These are phyloP conservation scores for Thamnidium elegans DNA, from an alignment of 192 early-diverging fungal genomes.

Conservation along the genomic window DNA sequence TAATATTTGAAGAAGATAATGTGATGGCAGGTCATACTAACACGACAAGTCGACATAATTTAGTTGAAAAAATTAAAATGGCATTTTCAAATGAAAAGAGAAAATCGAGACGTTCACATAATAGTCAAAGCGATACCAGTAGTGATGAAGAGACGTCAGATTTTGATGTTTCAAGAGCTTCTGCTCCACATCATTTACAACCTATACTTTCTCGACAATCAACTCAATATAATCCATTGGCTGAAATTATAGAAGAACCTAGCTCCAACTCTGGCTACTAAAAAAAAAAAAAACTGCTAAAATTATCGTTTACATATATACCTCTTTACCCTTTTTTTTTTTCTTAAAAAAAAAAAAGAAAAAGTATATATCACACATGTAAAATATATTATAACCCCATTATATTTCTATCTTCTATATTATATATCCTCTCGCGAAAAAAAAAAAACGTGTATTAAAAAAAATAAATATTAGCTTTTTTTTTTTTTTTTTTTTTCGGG, in stretches of 20 bases:
- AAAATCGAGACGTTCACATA: conserved; percentile 11
- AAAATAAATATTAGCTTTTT: no score
- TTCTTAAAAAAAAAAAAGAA: background rate
- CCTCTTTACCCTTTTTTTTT: background rate
- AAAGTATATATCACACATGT: background rate
- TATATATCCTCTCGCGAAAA: no score
- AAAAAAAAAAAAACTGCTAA: background rate
- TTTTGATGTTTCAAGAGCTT: no score
- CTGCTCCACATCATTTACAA: background rate
- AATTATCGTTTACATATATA: background rate
- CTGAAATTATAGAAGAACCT: conserved; percentile 24
- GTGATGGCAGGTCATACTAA: background rate
- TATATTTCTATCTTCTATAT: no score
- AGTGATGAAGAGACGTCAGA: no score
- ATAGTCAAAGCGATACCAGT: background rate
- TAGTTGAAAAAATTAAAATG: conserved; percentile 29
- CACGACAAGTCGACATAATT: conserved; percentile 5
- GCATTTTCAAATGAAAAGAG: conserved; percentile 24
- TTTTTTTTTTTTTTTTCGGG: no score
- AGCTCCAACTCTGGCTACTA: background rate
- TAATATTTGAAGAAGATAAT: conserved; percentile 9
- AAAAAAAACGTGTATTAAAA: no score
- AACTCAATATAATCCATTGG: conserved; percentile 13
- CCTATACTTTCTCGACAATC: conserved; percentile 21
- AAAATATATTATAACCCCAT: no score